Conservation (phyloP, 495 filamentous ascomycete genomes). For the Apiosordaria backusii region DNA sequence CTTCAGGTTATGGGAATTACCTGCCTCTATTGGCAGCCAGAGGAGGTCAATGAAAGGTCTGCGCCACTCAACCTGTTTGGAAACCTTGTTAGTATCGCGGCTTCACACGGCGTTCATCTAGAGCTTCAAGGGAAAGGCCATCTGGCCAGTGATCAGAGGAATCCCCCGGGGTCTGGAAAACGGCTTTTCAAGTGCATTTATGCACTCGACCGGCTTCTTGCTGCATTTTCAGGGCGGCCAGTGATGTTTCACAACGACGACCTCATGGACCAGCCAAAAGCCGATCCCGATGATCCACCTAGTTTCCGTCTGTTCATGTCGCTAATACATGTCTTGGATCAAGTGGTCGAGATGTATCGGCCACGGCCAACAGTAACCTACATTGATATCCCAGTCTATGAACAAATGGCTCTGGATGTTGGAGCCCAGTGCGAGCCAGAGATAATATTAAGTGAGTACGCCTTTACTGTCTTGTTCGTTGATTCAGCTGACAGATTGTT, state of each 20-base stretch:
- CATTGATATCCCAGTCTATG: constrained; percentile 59
- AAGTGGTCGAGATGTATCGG: constrained; percentile 65
- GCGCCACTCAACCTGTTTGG: constrained; percentile 21
- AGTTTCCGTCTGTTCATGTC: constrained; percentile 47
- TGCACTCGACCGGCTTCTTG: constrained; percentile 63
- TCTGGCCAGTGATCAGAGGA: background rate
- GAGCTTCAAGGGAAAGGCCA: constrained; percentile 3
- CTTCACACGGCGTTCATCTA: constrained; percentile 63
- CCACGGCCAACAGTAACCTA: constrained; percentile 50
- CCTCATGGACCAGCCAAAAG: constrained; percentile 39
- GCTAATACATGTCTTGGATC: constrained; percentile 53
- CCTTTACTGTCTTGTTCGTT: constrained; percentile 30
- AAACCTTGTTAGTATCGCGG: constrained; percentile 51
- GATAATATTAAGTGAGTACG: constrained; percentile 46
- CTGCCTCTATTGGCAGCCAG: constrained; percentile 32
- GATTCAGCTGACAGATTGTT: background rate
- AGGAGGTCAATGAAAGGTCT: constrained; percentile 12
- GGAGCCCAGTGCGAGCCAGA: constrained; percentile 39
- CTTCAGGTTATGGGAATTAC: constrained; percentile 27
- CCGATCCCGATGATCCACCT: constrained; percentile 35
- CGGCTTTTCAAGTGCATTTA: constrained; percentile 64
- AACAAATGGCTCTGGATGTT: constrained; percentile 57
- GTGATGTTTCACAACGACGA: constrained; percentile 65
- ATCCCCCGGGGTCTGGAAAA: constrained; percentile 1
- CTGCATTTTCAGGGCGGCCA: constrained; percentile 61